Evolutionary conservation across 139 green algal genomes (phyloP).

Genomic region (Tetradesmus obliquus): DNA sequence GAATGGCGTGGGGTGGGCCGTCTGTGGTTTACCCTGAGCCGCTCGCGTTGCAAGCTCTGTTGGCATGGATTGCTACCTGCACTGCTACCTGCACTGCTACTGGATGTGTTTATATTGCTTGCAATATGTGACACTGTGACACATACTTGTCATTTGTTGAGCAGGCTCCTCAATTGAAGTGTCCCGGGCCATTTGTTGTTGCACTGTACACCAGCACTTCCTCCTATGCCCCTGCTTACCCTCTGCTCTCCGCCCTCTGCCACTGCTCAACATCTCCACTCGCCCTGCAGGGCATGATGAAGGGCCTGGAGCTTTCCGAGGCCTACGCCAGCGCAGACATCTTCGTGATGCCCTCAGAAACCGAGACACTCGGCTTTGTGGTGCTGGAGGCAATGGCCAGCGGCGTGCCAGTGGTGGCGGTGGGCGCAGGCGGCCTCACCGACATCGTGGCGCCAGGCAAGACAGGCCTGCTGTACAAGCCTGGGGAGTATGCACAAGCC

Average conservation of each 20-base stretch:
- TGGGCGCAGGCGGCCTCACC: conserved; percentile 89
- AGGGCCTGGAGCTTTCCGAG: conserved; percentile 88
- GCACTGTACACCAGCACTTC: too few species aligned
- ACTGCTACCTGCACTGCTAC: not conserved
- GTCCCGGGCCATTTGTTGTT: too few species aligned
- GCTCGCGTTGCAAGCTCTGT: too few species aligned
- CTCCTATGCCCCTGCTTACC: too few species aligned
- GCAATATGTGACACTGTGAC: too few species aligned
- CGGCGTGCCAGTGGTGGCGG: conserved; percentile 92
- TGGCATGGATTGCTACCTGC: not conserved
- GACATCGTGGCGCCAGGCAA: conserved; percentile 84
- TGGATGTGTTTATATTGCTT: too few species aligned
- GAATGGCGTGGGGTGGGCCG: not conserved
- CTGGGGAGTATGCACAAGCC: conserved; percentile 24
- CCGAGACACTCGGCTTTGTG: conserved; percentile 97
- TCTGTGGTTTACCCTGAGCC: too few species aligned
- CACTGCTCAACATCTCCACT: too few species aligned
- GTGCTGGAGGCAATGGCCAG: conserved; percentile 97
- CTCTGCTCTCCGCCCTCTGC: too few species aligned
- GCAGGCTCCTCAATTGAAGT: too few species aligned
- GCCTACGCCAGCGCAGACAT: conserved; percentile 95
- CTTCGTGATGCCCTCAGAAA: conserved; percentile 96
- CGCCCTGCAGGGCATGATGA: conserved; percentile 60
- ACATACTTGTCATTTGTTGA: not conserved
- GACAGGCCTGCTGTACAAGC: conserved; percentile 63